Percentiles rank a stretch among this genome's conserved stretches.
phyloP scores from a whole-genome alignment of 257 asterid species.

The Solanum dulcamara region DNA sequence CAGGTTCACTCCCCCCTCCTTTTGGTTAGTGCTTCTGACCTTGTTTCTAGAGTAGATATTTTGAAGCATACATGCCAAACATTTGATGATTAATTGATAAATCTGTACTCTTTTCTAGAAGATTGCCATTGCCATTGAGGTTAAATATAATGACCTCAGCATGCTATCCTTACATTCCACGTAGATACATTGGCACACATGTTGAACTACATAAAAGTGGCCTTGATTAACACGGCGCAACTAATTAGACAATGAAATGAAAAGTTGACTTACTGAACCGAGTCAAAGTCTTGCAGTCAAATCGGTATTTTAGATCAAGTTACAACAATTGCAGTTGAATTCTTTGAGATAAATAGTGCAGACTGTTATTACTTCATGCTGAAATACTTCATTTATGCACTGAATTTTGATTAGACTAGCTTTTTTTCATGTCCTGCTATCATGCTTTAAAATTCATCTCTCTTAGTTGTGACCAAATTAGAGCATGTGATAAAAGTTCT shows the following conservation, averaged over 20 bases:
- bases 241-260: not conserved
- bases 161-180: not conserved
- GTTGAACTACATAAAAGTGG: not conserved
- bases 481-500: not conserved
- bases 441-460: not conserved
- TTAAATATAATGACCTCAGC: not conserved
- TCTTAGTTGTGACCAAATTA: not conserved
- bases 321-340: not conserved
- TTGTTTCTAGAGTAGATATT: not conserved
- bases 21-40: constrained; percentile 45
- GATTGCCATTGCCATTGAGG: not conserved
- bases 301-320: not conserved
- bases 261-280: not conserved
- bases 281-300: not conserved
- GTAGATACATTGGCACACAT: not conserved
- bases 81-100: not conserved
- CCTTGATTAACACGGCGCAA: not conserved
- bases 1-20: constrained; percentile 80
- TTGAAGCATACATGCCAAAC: not conserved
- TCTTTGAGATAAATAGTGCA: not conserved
- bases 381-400: not conserved
- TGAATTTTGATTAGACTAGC: not conserved
- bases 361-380: not conserved
- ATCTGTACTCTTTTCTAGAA: not conserved
- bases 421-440: not conserved